Evolutionary conservation across 352 stramenopile species (phyloP).

Genomic region (Phytophthora citricola): DNA sequence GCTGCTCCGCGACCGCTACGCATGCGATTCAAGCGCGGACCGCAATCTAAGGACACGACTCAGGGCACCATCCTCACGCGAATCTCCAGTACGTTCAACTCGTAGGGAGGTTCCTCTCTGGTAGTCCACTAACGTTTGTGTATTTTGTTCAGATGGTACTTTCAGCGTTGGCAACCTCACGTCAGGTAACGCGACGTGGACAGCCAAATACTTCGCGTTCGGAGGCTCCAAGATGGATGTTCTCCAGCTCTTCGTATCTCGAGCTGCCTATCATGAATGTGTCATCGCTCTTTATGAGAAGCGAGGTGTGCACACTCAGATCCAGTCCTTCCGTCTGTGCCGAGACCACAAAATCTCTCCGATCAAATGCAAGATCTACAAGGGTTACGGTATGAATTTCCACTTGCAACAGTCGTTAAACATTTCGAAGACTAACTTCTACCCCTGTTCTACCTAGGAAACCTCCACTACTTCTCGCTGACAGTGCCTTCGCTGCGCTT

Average conservation of each 20-base stretch:
- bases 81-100: conserved; percentile 70
- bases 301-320: conserved; percentile 80
- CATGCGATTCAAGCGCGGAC: conserved; percentile 76
- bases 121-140: conserved; percentile 15
- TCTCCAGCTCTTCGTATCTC: conserved; percentile 85
- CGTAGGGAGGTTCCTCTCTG: neutral
- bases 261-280: conserved; percentile 85
- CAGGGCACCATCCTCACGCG: conserved; percentile 76
- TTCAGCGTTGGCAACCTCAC: conserved; percentile 88
- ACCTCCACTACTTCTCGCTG: conserved; percentile 87
- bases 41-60: conserved; percentile 71
- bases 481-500: conserved; percentile 84
- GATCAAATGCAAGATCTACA: conserved; percentile 91
- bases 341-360: conserved; percentile 87
- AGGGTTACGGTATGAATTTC: conserved; percentile 64
- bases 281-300: conserved; percentile 89
- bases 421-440: conserved; percentile 1
- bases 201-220: conserved; percentile 84
- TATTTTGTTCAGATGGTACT: conserved; percentile 63
- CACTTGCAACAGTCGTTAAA: neutral
- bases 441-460: conserved; percentile 37
- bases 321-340: conserved; percentile 85
- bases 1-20: conserved; percentile 72
- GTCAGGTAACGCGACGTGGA: conserved; percentile 78
- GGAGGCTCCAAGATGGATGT: conserved; percentile 84